phyloP scores from a whole-genome alignment of 805 yeast species.

The Candida pseudofarinosa region DNA sequence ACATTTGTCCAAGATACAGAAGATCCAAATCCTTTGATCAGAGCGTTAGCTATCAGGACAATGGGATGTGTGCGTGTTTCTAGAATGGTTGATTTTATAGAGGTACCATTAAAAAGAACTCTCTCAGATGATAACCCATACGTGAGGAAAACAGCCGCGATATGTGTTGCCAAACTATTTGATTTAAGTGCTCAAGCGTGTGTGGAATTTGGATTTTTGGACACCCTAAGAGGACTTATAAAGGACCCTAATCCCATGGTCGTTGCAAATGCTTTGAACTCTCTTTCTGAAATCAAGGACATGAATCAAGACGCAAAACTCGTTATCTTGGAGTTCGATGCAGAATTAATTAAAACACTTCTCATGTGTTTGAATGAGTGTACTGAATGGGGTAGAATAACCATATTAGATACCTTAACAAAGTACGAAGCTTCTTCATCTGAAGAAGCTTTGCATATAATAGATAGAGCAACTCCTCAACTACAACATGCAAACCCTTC shows the following conservation, averaged over 20 bases:
- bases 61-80: constrained; percentile 98
- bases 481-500: constrained; percentile 96
- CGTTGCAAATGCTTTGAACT: constrained; percentile 87
- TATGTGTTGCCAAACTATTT: constrained; percentile 92
- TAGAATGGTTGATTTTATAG: constrained; percentile 92
- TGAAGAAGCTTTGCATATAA: constrained; percentile 74
- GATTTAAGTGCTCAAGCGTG: constrained; percentile 80
- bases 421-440: constrained; percentile 57
- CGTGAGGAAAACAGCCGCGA: constrained; percentile 95
- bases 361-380: constrained; percentile 89
- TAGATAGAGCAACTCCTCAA: constrained; percentile 90
- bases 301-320: constrained; percentile 49
- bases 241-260: constrained; percentile 95
- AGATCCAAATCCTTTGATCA: constrained; percentile 92
- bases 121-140: constrained; percentile 92
- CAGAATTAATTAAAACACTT: constrained; percentile 52
- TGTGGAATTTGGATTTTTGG: constrained; percentile 81
- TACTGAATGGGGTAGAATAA: constrained; percentile 98
- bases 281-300: constrained; percentile 78
- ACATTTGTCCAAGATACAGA: constrained; percentile 94
- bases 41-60: constrained; percentile 95
- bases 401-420: constrained; percentile 77
- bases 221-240: constrained; percentile 59
- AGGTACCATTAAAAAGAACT: constrained; percentile 81
- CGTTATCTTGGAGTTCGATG: constrained; percentile 34